A percentile compares a stretch with the other conserved stretches of the same genome.
These are phyloP conservation scores for slime mould (Dictyostelium discoideum) DNA, from an alignment of 78 protist species.

Conservation along the genomic window DNA sequence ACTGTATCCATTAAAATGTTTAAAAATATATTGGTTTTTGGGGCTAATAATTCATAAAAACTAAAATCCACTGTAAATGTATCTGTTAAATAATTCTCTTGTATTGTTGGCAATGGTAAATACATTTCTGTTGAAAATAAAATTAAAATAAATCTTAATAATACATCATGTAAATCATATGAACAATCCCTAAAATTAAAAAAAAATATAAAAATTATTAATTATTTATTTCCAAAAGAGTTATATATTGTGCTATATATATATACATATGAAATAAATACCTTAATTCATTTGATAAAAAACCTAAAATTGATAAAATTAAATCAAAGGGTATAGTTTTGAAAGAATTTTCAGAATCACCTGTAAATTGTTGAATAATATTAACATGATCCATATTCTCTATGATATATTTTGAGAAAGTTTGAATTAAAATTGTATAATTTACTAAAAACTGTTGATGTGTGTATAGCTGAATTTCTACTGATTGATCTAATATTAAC, in stretches of 20 bases:
- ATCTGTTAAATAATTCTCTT: not conserved
- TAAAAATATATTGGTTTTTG: constrained; percentile 18
- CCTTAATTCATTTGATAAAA: constrained; percentile 55
- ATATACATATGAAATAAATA: not conserved
- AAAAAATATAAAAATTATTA: not conserved
- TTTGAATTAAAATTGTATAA: constrained; percentile 46
- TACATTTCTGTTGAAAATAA: constrained; percentile 74
- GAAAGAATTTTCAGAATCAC: constrained; percentile 14
- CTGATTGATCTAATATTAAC: constrained; percentile 9
- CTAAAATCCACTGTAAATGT: not conserved
- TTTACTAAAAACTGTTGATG: constrained; percentile 56
- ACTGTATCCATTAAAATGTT: constrained; percentile 35
- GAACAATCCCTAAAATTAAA: constrained; percentile 40
- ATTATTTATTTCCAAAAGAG: too few relatives aligned
- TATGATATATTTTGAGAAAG: constrained; percentile 47
- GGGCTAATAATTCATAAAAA: not conserved
- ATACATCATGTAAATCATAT: constrained; percentile 62
- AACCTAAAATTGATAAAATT: constrained; percentile 15
- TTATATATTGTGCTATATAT: not conserved
- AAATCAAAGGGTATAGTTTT: constrained; percentile 56
- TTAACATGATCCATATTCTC: constrained; percentile 44
- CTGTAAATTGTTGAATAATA: constrained; percentile 40
- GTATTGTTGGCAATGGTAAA: constrained; percentile 27
- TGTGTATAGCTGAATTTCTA: constrained; percentile 27
- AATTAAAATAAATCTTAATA: constrained; percentile 34